A percentile compares a stretch with the other conserved stretches of the same genome.
These are phyloP conservation scores for Petasospora fabianii DNA, from an alignment of 1,139 yeast genomes.

Conservation along the genomic window DNA sequence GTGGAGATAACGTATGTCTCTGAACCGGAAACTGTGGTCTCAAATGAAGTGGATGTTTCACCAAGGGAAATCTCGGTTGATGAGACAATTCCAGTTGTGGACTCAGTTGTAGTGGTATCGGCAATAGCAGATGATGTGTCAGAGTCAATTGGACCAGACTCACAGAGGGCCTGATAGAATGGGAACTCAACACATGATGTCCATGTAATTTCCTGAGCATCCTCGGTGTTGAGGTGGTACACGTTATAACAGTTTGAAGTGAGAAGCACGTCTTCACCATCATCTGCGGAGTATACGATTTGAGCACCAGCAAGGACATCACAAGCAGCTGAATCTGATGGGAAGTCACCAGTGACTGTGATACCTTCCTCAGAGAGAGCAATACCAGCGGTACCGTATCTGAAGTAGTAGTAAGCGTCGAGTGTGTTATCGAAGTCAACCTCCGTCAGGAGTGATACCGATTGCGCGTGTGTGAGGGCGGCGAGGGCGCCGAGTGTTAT, in stretches of 20 bases:
- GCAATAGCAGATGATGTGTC: conserved; percentile 1
- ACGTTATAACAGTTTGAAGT: conserved; percentile 25
- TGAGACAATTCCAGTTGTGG: conserved; percentile 1
- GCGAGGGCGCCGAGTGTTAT: conserved; percentile 6
- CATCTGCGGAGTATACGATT: conserved; percentile 21
- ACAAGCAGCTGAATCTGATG: conserved; percentile 14
- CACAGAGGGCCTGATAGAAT: conserved; percentile 20
- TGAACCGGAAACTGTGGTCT: conserved; percentile 7
- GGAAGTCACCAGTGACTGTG: conserved; percentile 13
- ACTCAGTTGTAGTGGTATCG: conserved; percentile 1
- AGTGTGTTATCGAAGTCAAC: conserved; percentile 16
- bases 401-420: conserved; percentile 22
- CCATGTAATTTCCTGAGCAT: conserved; percentile 20
- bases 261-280: conserved; percentile 16
- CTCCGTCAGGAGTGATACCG: conserved; percentile 13
- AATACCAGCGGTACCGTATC: conserved; percentile 16
- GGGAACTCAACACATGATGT: conserved; percentile 24
- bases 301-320: conserved; percentile 18
- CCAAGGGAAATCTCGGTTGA: conserved; percentile 1
- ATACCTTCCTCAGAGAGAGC: conserved; percentile 16
- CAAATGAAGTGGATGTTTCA: conserved; percentile 2
- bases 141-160: conserved; percentile 1
- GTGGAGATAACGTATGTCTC: conserved; percentile 18
- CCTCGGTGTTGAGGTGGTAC: conserved; percentile 18
- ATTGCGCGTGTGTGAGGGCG: conserved; percentile 16